Evolutionary conservation across 2,329 filamentous ascomycete genomes (phyloP), one percentile per base, ranked within the genome.

Genomic region (Epichloe glyceriae): DNA sequence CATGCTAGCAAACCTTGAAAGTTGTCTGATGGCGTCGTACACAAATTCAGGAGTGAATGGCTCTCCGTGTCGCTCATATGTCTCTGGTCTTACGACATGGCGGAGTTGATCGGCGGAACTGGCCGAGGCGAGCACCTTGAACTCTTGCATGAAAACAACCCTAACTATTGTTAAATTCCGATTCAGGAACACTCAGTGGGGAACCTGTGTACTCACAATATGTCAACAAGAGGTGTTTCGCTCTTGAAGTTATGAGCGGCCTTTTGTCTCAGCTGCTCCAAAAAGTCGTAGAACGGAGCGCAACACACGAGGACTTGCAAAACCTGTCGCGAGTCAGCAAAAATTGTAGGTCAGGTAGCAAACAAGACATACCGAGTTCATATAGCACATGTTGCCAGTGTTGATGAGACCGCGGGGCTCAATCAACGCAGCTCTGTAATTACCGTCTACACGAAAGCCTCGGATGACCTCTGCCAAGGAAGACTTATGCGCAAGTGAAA

Each of bases 331-430:
- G 38, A 33, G 58, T 77, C 62, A 76, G 68, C 53, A 58, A 50
- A 11, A 10, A 6, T 15, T 35, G 30, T 17, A 35, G 8, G 46
- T 15, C 15, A 12, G 15, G 26, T 4, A 17, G 34, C 22, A 17
- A 47, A 11, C n/a, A 15, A 42, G n/a, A 72, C 87, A 71, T 76
- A 95, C 91, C 56, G 93, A 96, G 73, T 97, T 98, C 93, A 98
- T 97, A 70, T 98, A 98, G 70, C 93, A 98, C 87, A 97, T 94
- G 64, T 98, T 97, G 47, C 93, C 93, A 40, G 91, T 94, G 69
- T 98, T 98, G 58, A 95, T 86, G 62, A 98, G 78, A 46, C 93
- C 93, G 57, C 91, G 81, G 47, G 93, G 93, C 69, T 97, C 88
- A 47, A 98, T 76, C 62, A 96, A 96, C 17, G 85, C 75, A 57